Conservation (phyloP, 345 rosid genomes). For the Eucalyptus brandiana region DNA sequence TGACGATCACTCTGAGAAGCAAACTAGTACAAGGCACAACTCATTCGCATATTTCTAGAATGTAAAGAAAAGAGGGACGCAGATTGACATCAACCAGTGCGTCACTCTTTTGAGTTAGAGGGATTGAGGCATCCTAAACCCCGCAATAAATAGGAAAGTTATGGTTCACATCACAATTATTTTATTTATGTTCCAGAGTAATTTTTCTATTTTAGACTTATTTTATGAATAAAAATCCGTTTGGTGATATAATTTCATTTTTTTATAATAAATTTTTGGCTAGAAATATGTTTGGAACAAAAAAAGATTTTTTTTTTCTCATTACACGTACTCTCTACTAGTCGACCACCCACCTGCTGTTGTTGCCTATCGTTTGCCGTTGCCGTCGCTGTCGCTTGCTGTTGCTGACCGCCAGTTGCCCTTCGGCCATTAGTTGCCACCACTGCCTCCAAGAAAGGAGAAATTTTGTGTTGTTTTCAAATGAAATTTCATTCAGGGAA, state of each 20-base stretch:
- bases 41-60: background rate
- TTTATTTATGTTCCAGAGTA: rapidly evolving
- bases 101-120: background rate
- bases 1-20: background rate
- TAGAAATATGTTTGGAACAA: no score
- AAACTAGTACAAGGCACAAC: background rate
- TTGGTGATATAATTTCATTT: no score
- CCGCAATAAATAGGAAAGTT: background rate
- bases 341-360: rapidly evolving
- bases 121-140: background rate
- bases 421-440: rapidly evolving
- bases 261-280: no score
- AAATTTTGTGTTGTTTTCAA: no score
- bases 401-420: no score
- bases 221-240: no score
- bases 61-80: background rate
- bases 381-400: rapidly evolving
- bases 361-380: no score
- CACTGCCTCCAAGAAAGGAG: rapidly evolving
- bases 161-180: rapidly evolving
- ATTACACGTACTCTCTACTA: no score
- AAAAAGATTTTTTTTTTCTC: rapidly evolving
- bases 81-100: background rate
- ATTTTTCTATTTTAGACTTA: no score
- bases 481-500: no score